Base-by-base conservation (phyloP, 2,329 filamentous ascomycete genomes). In the Helotiales sp. region DNA sequence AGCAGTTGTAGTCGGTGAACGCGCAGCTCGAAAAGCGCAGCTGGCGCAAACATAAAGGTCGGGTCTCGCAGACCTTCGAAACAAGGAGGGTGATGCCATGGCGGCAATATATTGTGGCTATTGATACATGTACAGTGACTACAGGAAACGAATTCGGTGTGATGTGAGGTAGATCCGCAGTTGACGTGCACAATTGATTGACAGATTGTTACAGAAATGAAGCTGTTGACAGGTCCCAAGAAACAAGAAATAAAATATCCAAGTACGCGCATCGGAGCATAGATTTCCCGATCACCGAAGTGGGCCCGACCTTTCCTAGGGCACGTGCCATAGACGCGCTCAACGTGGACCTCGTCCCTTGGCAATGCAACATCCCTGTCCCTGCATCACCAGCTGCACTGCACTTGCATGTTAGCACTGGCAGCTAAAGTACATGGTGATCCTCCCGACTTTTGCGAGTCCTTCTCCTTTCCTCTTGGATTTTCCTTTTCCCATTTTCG, bases 11-110 rank as follows among this genome's bases (percentile, higher is more conserved):
- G 50, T 70, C 1, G 63, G 66, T 17, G 66, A 22, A 47, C 67
- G 67, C 11, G 69, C 54, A 22, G 71, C 69, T 69, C 66, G 72
- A 69, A 77, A 65, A 22, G 72, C 67, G 60, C 75, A 77, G 71
- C 70, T 74, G 47, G 75, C 71, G 67, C 77, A 78, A 64, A 76
- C 60, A 61, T 74, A 75, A 30, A 72, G 65, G 34, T 68, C 64
- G 11, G 70, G 67, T 63, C 71, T 69, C n/a, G 68, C 60, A 28
- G 72, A 61, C 49, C 50, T 67, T 69, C 72, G 73, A 34, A 76
- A 66, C 26, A 77, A 62, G 47, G 72, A 73, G 34, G 70, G 69
- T 57, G 70, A 69, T 61, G 73, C 74, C 76, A 78, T 78, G 24
- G 28, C 69, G 69, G 70, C 70, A 32, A 50, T 3, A 24, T 22